A percentile compares a stretch with the other conserved stretches of the same genome.
Evolutionary conservation across 805 yeast species (phyloP).

Genomic region (Myxozyma melibiosi): DNA sequence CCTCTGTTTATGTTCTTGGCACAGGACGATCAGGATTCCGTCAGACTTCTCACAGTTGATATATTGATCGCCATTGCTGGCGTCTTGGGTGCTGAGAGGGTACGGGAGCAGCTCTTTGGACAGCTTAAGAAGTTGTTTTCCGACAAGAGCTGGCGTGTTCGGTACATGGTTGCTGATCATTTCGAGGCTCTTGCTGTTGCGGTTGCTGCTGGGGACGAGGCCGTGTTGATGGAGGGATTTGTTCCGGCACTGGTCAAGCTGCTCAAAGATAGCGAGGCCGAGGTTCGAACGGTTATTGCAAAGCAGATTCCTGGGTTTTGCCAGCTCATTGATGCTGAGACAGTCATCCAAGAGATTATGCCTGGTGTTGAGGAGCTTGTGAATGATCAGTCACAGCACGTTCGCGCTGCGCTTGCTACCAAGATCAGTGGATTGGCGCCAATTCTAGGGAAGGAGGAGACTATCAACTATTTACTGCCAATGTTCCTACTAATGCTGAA

Average conservation of each 20-base stretch:
- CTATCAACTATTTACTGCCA: conserved; percentile 81
- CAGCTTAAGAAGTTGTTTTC: conserved; percentile 69
- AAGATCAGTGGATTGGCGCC: conserved; percentile 87
- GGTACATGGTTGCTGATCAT: conserved; percentile 97
- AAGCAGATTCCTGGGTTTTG: conserved; percentile 74
- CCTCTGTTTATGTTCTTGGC: conserved; percentile 43
- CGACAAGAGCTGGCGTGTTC: conserved; percentile 97
- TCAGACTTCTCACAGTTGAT: conserved; percentile 85
- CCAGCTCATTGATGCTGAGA: conserved; percentile 45
- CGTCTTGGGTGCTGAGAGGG: conserved; percentile 35
- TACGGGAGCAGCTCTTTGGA: conserved; percentile 37
- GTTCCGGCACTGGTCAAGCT: conserved; percentile 72
- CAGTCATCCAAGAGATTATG: conserved; percentile 67
- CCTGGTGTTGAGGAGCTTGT: conserved; percentile 84
- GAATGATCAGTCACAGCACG: conserved; percentile 89
- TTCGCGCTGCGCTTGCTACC: conserved; percentile 88
- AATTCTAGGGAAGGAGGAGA: conserved; percentile 73
- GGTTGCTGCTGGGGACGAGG: conserved; percentile 54
- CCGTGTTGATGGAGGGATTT: conserved; percentile 51
- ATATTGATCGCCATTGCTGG: conserved; percentile 76
- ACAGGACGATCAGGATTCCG: conserved; percentile 91
- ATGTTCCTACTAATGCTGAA: conserved; percentile 89
- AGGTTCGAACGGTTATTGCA: conserved; percentile 92
- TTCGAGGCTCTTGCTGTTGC: conserved; percentile 72
- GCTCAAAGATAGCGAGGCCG: conserved; percentile 93